Conservation (phyloP, 768 basidiomycete genomes). For the Russula vinacea region DNA sequence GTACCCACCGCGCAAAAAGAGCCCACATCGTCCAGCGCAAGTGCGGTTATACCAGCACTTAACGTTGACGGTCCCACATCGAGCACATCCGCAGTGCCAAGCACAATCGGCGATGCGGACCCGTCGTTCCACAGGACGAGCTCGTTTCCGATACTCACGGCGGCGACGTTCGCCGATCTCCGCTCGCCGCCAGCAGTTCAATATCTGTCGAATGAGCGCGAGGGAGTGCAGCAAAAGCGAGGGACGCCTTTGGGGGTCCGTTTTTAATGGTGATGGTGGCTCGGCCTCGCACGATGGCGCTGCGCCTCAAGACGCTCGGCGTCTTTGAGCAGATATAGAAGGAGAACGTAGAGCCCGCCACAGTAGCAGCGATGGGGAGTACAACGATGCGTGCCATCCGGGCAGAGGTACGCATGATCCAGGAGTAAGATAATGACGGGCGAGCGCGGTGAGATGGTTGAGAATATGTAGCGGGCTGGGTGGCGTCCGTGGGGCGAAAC, state of each 20-base stretch:
- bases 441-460: constrained; percentile 18
- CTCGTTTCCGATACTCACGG: constrained; percentile 77
- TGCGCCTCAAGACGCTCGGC: constrained; percentile 89
- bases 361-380: constrained; percentile 79
- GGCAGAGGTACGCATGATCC: constrained; percentile 53
- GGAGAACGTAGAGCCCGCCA: constrained; percentile 68
- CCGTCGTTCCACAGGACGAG: constrained; percentile 64
- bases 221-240: constrained; percentile 69
- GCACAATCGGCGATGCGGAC: constrained; percentile 40
- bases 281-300: constrained; percentile 55
- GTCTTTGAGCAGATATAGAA: constrained; percentile 86
- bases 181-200: constrained; percentile 71
- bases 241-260: constrained; percentile 40
- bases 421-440: constrained; percentile 39
- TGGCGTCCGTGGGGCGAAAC: constrained; percentile 45
- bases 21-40: constrained; percentile 62
- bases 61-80: constrained; percentile 47
- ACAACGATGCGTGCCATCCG: constrained; percentile 82
- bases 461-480: constrained; percentile 19
- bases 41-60: constrained; percentile 51
- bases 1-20: constrained; percentile 70
- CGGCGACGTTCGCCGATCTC: constrained; percentile 63
- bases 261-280: constrained; percentile 35
- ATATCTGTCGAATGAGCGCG: constrained; percentile 80
- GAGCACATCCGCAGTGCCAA: constrained; percentile 55